Evolutionary conservation across 331 rosid genomes (phyloP).

Genomic region (Stylosanthes scabra): DNA sequence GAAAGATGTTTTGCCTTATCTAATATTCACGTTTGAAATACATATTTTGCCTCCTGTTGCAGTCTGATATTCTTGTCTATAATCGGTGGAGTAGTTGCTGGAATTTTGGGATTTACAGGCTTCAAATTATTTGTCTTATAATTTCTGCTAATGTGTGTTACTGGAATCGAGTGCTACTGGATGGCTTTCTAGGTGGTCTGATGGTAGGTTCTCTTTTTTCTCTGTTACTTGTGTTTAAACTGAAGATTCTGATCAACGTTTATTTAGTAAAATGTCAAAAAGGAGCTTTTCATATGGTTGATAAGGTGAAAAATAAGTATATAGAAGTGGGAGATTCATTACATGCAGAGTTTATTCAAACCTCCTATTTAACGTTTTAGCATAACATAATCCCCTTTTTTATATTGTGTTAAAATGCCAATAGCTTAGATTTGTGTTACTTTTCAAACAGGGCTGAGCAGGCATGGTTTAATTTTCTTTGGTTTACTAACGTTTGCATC

Average conservation of each 20-base stretch:
- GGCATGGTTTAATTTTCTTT: background rate
- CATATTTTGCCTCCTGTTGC: conserved; percentile 46
- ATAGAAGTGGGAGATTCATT: background rate
- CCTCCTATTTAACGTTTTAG: background rate
- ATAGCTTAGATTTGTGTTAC: background rate
- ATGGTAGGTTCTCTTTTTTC: conserved; percentile 56
- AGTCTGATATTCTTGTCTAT: conserved; percentile 95
- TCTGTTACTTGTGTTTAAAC: background rate
- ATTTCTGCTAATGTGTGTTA: conserved; percentile 62
- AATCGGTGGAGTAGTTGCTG: conserved; percentile 93
- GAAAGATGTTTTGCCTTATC: background rate
- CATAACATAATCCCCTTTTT: background rate
- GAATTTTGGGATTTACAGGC: conserved; percentile 84
- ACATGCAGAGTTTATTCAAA: background rate
- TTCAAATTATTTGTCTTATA: conserved; percentile 64
- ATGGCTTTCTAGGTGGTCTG: conserved; percentile 80
- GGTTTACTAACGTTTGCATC: background rate
- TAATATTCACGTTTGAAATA: background rate
- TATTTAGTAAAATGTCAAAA: background rate
- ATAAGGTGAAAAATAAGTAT: background rate
- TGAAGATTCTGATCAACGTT: conserved; percentile 6
- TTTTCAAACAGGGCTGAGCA: conserved; percentile 4
- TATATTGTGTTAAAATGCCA: background rate
- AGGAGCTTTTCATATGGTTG: background rate
- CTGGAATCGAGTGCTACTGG: conserved; percentile 73